Evolutionary conservation across 352 stramenopile species (phyloP), one percentile per base, ranked within the genome.

Genomic region (Peronospora destructor): DNA sequence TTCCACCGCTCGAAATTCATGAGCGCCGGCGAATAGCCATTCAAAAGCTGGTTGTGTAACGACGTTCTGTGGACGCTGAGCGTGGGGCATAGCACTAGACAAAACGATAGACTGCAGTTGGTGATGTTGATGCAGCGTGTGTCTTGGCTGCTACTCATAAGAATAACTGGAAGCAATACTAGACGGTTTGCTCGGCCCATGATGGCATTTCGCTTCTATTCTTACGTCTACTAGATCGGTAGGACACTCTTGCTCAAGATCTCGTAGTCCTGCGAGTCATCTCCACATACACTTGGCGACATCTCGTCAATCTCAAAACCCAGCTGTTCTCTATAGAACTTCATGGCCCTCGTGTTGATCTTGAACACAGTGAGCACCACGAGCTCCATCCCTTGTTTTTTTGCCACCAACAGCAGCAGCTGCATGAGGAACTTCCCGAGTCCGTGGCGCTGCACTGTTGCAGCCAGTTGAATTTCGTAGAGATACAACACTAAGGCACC

Each of bases 341-440:
- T 56, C 69, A 96, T 82, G 8, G 93, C 93, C 7, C 54, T 46
- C 8, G 57, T 44, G 62, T 97, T 97, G 5, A 44, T 59, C 64
- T 96, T 95, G 54, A 98, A 98, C 16, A 97, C 93, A 2, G 93
- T 98, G 41, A 98, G 71, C 49, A 98, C 72, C 26, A 97, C 73
- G 57, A 95, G 87, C 39, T 91, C 62, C 82, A 98, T 93, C 16
- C 61, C 42, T 47, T 85, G 70, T 45, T 81, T 68, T 28, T 72
- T 60, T 23, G 76, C 87, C 28, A 97, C 76, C 10, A 90, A 57
- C 51, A 95, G 70, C 45, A 96, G 56, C 17, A 96, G 64, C 39
- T 80, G 76, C 87, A 97, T 97, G n/a, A 97, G 66, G 48, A 85
- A 82, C 64, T 89, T 91, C 38, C 93, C 93, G 0, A 98, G 43